phyloP scores from a whole-genome alignment of 2,329 filamentous ascomycete species.

The Paraconiothyrium brasiliense region DNA sequence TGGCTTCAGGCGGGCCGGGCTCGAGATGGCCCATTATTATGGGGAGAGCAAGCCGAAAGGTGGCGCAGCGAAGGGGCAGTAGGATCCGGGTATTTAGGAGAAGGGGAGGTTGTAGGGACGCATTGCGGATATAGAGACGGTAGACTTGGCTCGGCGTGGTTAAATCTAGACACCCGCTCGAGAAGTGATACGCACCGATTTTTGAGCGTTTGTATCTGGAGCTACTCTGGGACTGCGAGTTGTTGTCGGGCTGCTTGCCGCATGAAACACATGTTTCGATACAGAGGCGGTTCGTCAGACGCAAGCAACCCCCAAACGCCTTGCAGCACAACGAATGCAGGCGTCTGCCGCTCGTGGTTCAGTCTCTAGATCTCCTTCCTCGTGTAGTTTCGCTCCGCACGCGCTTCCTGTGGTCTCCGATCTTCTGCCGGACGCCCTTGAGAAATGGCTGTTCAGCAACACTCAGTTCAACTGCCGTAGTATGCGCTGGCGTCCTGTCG shows the following conservation, averaged over 20 bases:
- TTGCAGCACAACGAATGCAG: conserved; percentile 22
- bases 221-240: neutral
- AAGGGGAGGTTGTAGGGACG: conserved; percentile 5
- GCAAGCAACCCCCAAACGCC: conserved; percentile 18
- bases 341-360: conserved; percentile 18
- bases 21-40: conserved; percentile 98
- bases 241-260: conserved; percentile 1
- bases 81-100: neutral
- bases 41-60: conserved; percentile 39
- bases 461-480: neutral
- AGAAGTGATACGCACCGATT: neutral
- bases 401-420: conserved; percentile 15
- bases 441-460: conserved; percentile 1
- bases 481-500: neutral
- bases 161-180: neutral
- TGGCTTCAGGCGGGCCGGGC: conserved; percentile 87
- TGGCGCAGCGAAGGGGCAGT: conserved; percentile 17
- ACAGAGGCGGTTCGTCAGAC: conserved; percentile 19
- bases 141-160: neutral
- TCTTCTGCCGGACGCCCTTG: conserved; percentile 4
- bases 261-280: conserved; percentile 21
- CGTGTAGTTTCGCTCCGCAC: conserved; percentile 20
- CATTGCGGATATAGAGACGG: neutral
- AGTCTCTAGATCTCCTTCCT: conserved; percentile 22
- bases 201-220: neutral